phyloP scores from a whole-genome alignment of 495 filamentous ascomycete species.

The Tuber microsphaerosporum region DNA sequence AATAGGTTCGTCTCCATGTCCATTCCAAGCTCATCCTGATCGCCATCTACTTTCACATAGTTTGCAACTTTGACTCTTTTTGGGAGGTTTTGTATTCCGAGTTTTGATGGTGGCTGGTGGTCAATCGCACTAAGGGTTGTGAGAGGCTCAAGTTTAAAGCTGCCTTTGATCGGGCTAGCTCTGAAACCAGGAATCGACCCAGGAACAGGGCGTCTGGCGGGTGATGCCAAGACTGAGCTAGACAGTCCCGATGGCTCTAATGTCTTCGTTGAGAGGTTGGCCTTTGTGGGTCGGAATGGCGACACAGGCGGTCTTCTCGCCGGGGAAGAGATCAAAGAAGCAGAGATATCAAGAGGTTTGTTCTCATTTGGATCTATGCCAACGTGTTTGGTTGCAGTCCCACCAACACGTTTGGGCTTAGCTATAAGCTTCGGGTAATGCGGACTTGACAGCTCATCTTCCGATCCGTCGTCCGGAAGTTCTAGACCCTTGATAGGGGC shows the following conservation, averaged over 20 bases:
- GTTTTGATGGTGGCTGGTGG: conserved; percentile 11
- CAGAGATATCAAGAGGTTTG: conserved; percentile 26
- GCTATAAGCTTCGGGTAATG: conserved; percentile 24
- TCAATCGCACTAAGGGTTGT: conserved; percentile 13
- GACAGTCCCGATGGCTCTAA: neutral
- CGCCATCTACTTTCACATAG: conserved; percentile 13
- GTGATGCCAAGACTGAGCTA: conserved; percentile 18
- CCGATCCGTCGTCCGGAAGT: conserved; percentile 23
- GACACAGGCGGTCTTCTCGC: conserved; percentile 29
- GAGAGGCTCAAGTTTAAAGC: conserved; percentile 1
- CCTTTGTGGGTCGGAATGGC: conserved; percentile 19
- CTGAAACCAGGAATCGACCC: neutral
- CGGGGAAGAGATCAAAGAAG: conserved; percentile 31
- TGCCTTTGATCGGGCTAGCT: conserved; percentile 16
- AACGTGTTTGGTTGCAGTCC: neutral
- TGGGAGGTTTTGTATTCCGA: conserved; percentile 19
- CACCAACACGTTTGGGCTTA: conserved; percentile 29
- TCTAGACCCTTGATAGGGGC: conserved; percentile 4
- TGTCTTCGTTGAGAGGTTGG: conserved; percentile 5
- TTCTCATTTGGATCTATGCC: conserved; percentile 8
- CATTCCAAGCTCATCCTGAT: conserved; percentile 29
- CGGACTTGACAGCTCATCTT: conserved; percentile 34
- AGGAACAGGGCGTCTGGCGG: conserved; percentile 21
- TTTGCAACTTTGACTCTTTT: conserved; percentile 16
- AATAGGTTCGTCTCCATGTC: conserved; percentile 22